Percentiles rank a stretch among this genome's conserved stretches.
Conservation (phyloP, 441 rosid species). For the Sinapis alba region DNA sequence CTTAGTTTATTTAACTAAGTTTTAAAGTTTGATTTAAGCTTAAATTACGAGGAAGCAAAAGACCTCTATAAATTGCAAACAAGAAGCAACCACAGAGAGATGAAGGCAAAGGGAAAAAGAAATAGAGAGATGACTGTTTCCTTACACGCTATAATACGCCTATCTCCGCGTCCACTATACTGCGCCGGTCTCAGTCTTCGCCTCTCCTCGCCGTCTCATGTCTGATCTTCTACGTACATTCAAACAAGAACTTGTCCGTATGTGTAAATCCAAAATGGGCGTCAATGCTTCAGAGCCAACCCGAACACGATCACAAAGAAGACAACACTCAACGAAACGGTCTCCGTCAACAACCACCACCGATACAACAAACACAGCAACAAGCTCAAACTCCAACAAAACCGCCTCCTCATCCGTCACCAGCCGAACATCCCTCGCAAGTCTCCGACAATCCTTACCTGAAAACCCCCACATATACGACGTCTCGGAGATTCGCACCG, state of each 20-base stretch:
- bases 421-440: slow-evolving; percentile 60
- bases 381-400: slow-evolving; percentile 34
- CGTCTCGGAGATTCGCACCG: slow-evolving; percentile 74
- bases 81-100: background rate
- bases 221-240: background rate
- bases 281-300: slow-evolving; percentile 56
- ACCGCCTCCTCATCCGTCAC: slow-evolving; percentile 46
- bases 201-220: background rate
- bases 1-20: too few relatives aligned
- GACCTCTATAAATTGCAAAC: background rate
- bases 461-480: slow-evolving; percentile 77
- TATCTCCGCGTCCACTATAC: background rate
- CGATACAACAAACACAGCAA: background rate
- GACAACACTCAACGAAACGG: background rate
- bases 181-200: background rate
- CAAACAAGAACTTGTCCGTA: slow-evolving; percentile 6
- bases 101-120: background rate
- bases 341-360: slow-evolving; percentile 25
- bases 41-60: background rate
- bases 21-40: background rate
- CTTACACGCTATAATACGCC: slow-evolving; percentile 16
- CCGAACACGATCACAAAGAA: slow-evolving; percentile 36
- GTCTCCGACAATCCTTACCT: slow-evolving; percentile 66
- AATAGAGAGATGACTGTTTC: background rate
- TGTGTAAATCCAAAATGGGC: slow-evolving; percentile 85